These are phyloP conservation scores for Pistacia vera DNA, from an alignment of 345 rosid species.

Conservation along the genomic window DNA sequence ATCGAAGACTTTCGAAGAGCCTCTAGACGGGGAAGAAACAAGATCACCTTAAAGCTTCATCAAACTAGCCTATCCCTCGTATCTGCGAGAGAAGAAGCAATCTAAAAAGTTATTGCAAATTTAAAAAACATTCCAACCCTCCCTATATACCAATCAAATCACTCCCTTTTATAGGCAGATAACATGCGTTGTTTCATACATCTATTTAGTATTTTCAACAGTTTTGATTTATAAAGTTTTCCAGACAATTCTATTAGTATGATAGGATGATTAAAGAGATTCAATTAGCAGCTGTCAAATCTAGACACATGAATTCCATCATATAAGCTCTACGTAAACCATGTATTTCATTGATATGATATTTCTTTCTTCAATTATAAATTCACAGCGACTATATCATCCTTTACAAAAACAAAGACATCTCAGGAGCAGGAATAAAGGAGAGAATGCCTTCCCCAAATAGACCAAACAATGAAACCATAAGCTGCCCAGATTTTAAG, in stretches of 20 bases:
- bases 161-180: too few relatives aligned
- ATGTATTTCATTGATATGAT: constrained; percentile 2
- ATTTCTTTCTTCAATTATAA: background rate
- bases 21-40: background rate
- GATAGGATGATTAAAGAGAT: background rate
- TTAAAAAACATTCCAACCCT: too few relatives aligned
- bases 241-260: background rate
- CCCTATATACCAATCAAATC: too few relatives aligned
- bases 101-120: too few relatives aligned
- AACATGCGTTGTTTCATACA: background rate
- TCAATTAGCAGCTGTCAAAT: background rate
- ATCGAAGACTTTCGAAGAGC: background rate
- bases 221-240: background rate
- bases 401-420: constrained; percentile 66
- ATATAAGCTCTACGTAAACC: background rate
- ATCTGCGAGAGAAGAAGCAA: background rate
- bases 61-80: too few relatives aligned
- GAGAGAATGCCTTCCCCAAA: constrained; percentile 75
- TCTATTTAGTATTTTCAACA: background rate
- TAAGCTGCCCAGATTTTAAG: constrained; percentile 60
- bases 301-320: background rate
- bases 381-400: constrained; percentile 2
- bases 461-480: constrained; percentile 62
- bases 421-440: constrained; percentile 79
- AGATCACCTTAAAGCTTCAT: too few relatives aligned